Evolutionary conservation across 768 basidiomycete species (phyloP), one percentile per base, ranked within the genome.

Genomic region (Hemileccinum rubropunctum): DNA sequence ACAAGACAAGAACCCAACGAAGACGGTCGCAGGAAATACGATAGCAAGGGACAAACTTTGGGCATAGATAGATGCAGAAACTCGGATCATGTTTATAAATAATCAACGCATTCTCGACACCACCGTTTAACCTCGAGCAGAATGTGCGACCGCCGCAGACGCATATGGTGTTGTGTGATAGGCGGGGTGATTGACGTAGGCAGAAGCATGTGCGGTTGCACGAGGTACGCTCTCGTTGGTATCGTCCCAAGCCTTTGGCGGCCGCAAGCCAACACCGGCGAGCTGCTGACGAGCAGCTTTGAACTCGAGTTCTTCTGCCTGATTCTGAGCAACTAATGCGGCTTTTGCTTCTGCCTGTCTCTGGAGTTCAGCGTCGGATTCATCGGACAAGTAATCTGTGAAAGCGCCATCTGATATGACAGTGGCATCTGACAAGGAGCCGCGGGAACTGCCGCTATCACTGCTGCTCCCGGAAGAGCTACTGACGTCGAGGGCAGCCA

Each of bases 371-470:
- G 83, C 88, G 61, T 93, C 90, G n/a, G 89, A 91, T 69, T 93
- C 90, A 62, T 91, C 90, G n/a, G 89, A 91, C 27, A 91, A 70
- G 65, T 93, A 93, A 64, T 93, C 91, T 12, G 91, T 93, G 62
- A 93, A 93, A 14, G 82, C 88, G 12, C 89, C 90, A 57, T 91
- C 90, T 9, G 89, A 91, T 4, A 85, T 90, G 48, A 91, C 77
- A 4, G 91, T 91, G 51, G 81, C 81, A 63, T 88, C 86, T 3
- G 84, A 82, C 61, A 81, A 57, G 17, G 83, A 84, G 33, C 82
- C 80, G 14, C 71, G 64, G 14, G 69, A 71, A 53, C 75, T 71
- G 59, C 66, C 65, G 33, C 74, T 74, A 41, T 84, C 83, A 54
- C 84, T 81, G 61, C 79, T 81, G 61, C 82, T 79, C 59, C 76